phyloP scores from a whole-genome alignment of 768 basidiomycete species.

The Mycena filopes region DNA sequence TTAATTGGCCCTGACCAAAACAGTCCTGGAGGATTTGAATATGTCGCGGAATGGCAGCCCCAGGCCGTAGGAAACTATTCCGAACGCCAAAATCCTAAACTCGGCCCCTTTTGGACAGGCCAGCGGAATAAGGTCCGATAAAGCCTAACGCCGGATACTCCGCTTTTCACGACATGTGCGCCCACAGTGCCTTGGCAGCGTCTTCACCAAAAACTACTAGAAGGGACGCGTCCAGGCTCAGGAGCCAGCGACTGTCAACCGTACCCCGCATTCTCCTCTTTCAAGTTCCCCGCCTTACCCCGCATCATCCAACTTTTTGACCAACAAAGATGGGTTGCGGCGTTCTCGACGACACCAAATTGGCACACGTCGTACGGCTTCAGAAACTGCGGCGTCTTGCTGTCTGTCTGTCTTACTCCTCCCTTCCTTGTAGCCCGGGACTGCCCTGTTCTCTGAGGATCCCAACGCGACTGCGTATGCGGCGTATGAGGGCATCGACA shows the following conservation, averaged over 20 bases:
- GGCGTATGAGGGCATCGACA: conserved; percentile 20
- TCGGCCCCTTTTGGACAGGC: neutral
- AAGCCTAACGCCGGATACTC: neutral
- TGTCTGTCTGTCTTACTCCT: neutral
- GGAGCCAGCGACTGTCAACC: too few relatives aligned
- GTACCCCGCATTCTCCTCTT: conserved; percentile 1
- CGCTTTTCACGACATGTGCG: too few relatives aligned
- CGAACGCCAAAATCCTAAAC: too few relatives aligned
- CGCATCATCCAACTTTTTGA: neutral
- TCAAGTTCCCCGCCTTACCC: neutral
- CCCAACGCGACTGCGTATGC: conserved; percentile 20
- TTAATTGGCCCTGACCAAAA: too few relatives aligned
- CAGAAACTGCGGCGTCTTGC: neutral
- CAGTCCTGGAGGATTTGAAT: too few relatives aligned
- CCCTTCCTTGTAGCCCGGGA: conserved; percentile 6
- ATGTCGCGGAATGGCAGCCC: too few relatives aligned
- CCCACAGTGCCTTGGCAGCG: too few relatives aligned
- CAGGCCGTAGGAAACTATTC: too few relatives aligned
- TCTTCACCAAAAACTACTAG: conserved; percentile 6
- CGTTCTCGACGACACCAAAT: conserved; percentile 22
- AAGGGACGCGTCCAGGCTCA: neutral
- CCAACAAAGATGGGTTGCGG: conserved; percentile 18
- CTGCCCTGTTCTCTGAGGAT: conserved; percentile 27
- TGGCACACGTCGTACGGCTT: conserved; percentile 19
- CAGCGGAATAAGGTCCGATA: conserved; percentile 1